A percentile compares a stretch with the other conserved stretches of the same genome.
Conservation (phyloP, 306 rosid species). For the Gleditsia sinensis region DNA sequence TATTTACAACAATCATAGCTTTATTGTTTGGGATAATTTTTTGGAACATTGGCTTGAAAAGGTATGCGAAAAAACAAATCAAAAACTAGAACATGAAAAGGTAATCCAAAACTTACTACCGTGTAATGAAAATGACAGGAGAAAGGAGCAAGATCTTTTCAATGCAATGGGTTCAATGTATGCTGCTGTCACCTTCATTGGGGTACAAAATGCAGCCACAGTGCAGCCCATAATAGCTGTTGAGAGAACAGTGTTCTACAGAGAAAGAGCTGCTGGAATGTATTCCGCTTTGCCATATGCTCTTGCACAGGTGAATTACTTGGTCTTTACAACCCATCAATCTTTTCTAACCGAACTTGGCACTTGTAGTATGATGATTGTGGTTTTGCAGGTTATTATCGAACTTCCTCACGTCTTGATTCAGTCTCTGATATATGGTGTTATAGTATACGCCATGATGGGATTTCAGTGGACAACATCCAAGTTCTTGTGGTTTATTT, state of each 20-base stretch:
- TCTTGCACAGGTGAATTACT: slow-evolving; percentile 44
- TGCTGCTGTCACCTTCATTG: slow-evolving; percentile 50
- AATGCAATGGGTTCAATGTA: slow-evolving; percentile 60
- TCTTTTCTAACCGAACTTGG: background rate
- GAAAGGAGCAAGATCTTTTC: slow-evolving; percentile 46
- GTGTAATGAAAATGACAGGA: slow-evolving; percentile 9
- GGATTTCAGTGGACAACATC: slow-evolving; percentile 50
- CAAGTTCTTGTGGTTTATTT: slow-evolving; percentile 48
- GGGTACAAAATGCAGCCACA: slow-evolving; percentile 43
- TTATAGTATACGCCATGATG: slow-evolving; percentile 48
- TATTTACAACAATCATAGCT: slow-evolving; percentile 23
- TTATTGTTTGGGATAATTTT: slow-evolving; percentile 15
- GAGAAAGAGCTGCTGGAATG: slow-evolving; percentile 61
- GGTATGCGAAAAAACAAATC: background rate
- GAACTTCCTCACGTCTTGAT: slow-evolving; percentile 48
- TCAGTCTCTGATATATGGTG: slow-evolving; percentile 44
- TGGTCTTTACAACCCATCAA: background rate
- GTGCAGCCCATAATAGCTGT: slow-evolving; percentile 46
- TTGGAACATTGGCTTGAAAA: slow-evolving; percentile 18
- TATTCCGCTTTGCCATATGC: slow-evolving; percentile 56
- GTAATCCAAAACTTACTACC: background rate
- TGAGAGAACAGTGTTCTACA: slow-evolving; percentile 54
- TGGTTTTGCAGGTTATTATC: slow-evolving; percentile 39
- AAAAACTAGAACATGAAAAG: background rate
- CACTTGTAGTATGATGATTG: background rate